Base-by-base conservation (phyloP, 768 basidiomycete species). In the Sarcomyxa edulis region DNA sequence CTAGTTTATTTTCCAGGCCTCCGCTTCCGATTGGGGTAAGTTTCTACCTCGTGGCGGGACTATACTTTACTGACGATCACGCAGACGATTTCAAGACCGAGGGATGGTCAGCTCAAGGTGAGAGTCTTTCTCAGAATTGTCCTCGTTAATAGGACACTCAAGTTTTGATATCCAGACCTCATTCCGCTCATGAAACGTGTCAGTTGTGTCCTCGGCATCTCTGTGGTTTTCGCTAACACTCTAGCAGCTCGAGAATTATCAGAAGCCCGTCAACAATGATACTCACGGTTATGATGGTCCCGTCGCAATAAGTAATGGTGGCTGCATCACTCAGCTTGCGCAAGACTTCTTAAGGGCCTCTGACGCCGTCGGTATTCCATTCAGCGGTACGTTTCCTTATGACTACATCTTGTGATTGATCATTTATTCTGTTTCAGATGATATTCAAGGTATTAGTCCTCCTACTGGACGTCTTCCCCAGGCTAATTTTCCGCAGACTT, bases 281-380 rank as follows among this genome's bases (percentile, higher is more conserved):
- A 76, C 71, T 2, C 81, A 84, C 54, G 82, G 81, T 28, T 82
- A 82, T 46, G 72, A 78, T 41, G 82, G 82, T 4, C 81, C 82
- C n/a, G 80, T 85, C 39, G 78, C 79, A 10, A 82, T 84, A 54
- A 76, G 73, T 47, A 81, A 83, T 44, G 81, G 82, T 47, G 80
- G 81, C 37, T 69, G 74, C 15, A 69, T 81, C 45, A 77, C 69
- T 6, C 66, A 70, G 4, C 66, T 83, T 31, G 81, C 79, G 12
- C 79, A 84, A 32, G 82, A 84, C 55, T 84, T 82, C 69, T 51
- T 84, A 39, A 65, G 81, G 31, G 81, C 79, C 6, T 58, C 74
- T 15, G 76, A 82, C 48, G 62, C 75, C 9, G 50, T 80, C 33
- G 81, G 76, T 11, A 58, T 84, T 40, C 81, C 79, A 0, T 82